Percentiles rank a stretch among this genome's conserved stretches.
Evolutionary conservation across 179 eudicot species (phyloP).

Genomic region (Beta corolliflora): DNA sequence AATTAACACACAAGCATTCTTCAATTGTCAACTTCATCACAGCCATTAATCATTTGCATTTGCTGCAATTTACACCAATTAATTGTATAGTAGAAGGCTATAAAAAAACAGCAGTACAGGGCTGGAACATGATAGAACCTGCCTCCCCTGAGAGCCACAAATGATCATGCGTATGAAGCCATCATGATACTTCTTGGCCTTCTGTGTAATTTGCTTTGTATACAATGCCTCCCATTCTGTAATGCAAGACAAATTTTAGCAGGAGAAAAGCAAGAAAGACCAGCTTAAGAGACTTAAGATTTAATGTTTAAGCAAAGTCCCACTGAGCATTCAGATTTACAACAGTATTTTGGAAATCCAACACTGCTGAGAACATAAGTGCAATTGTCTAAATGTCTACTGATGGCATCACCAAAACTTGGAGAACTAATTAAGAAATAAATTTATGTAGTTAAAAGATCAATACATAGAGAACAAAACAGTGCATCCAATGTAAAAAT

Average conservation of each 20-base stretch:
- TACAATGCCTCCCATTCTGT: constrained; percentile 85
- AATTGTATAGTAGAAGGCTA: not conserved
- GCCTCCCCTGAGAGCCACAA: constrained; percentile 67
- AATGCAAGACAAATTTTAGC: constrained; percentile 21
- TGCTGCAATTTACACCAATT: not conserved
- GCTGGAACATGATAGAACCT: constrained; percentile 46
- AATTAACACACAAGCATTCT: constrained; percentile 1
- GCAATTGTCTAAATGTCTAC: not conserved
- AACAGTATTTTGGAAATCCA: not conserved
- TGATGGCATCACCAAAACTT: not conserved
- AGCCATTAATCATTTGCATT: not conserved
- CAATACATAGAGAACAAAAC: not conserved
- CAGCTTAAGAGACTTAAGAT: not conserved
- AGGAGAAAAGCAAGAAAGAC: not conserved
- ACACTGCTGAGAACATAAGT: not conserved
- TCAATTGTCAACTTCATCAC: not conserved
- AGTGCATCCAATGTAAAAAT: not conserved
- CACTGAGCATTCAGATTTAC: not conserved
- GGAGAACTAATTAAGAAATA: not conserved
- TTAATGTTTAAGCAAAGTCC: not conserved
- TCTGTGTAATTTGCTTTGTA: constrained; percentile 75
- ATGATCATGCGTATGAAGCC: constrained; percentile 61
- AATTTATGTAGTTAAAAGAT: not conserved
- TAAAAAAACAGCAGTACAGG: not conserved
- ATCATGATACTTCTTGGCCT: constrained; percentile 91